These are phyloP conservation scores for Scenedesmus sp. DNA, from an alignment of 163 green algal genomes.

Conservation along the genomic window DNA sequence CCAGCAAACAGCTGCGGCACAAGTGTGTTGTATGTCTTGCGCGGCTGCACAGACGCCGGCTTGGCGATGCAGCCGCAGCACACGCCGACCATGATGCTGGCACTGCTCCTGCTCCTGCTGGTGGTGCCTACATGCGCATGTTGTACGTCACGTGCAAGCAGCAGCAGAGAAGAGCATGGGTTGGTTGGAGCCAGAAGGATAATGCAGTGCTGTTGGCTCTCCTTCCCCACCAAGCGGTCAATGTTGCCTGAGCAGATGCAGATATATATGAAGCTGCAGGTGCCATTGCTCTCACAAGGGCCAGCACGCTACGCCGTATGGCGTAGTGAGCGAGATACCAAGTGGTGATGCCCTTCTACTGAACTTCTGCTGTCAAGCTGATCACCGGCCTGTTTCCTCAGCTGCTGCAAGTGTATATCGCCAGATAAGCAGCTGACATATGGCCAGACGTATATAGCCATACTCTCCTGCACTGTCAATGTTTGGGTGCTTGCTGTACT, in stretches of 20 bases:
- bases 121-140: neutral
- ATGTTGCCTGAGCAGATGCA: neutral
- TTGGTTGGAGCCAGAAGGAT: neutral
- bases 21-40: constrained; percentile 71
- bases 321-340: neutral
- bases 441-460: neutral
- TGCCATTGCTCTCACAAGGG: neutral
- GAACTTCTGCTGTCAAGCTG: neutral
- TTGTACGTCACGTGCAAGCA: neutral
- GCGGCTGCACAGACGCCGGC: constrained; percentile 62
- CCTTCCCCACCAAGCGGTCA: neutral
- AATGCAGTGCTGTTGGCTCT: neutral
- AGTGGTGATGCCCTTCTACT: neutral
- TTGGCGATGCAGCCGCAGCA: constrained; percentile 63
- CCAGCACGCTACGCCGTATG: neutral
- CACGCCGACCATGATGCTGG: constrained; percentile 39
- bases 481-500: neutral
- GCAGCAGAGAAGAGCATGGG: neutral
- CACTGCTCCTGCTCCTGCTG: neutral
- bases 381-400: neutral
- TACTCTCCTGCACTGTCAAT: neutral
- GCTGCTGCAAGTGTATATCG: neutral
- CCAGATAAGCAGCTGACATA: neutral
- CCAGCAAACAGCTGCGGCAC: constrained; percentile 62
- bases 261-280: neutral